These are phyloP conservation scores for Huntiella bhutanensis DNA, from an alignment of 2,329 filamentous ascomycete genomes.

Conservation along the genomic window DNA sequence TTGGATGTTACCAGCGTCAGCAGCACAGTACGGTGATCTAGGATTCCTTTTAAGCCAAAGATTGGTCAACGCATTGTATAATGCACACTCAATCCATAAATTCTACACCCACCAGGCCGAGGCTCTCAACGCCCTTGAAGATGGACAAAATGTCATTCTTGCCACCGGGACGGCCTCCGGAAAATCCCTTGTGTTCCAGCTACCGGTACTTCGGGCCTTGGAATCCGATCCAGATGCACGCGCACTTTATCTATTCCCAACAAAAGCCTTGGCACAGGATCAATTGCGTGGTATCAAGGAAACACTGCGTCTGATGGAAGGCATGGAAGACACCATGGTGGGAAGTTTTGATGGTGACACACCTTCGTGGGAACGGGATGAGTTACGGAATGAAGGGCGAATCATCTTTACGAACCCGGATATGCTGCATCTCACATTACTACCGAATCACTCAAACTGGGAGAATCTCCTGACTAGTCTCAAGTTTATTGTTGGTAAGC, in stretches of 20 bases:
- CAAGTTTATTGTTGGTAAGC: constrained; percentile 59
- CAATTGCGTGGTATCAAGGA: constrained; percentile 78
- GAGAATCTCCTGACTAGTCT: constrained; percentile 73
- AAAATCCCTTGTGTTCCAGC: constrained; percentile 94
- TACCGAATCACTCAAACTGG: constrained; percentile 85
- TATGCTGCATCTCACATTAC: constrained; percentile 86
- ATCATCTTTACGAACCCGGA: constrained; percentile 97
- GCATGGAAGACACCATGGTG: constrained; percentile 55
- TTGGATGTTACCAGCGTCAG: constrained; percentile 72
- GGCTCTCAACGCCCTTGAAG: constrained; percentile 72
- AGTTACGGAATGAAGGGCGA: constrained; percentile 69
- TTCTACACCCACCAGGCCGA: constrained; percentile 87
- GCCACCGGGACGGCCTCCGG: constrained; percentile 91
- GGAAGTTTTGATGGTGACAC: constrained; percentile 97
- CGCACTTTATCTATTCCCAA: constrained; percentile 96
- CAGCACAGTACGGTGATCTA: constrained; percentile 63
- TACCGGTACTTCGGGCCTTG: constrained; percentile 74
- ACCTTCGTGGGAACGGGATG: constrained; percentile 55
- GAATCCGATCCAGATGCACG: constrained; percentile 59
- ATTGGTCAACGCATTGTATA: constrained; percentile 90
- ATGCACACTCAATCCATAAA: constrained; percentile 66
- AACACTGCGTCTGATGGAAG: constrained; percentile 61
- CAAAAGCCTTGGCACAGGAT: constrained; percentile 89
- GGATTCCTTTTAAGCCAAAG: constrained; percentile 75
- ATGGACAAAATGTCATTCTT: constrained; percentile 74